Evolutionary conservation across 306 rosid genomes (phyloP), one percentile per base, ranked within the genome.

Genomic region (Begonia masoniana): DNA sequence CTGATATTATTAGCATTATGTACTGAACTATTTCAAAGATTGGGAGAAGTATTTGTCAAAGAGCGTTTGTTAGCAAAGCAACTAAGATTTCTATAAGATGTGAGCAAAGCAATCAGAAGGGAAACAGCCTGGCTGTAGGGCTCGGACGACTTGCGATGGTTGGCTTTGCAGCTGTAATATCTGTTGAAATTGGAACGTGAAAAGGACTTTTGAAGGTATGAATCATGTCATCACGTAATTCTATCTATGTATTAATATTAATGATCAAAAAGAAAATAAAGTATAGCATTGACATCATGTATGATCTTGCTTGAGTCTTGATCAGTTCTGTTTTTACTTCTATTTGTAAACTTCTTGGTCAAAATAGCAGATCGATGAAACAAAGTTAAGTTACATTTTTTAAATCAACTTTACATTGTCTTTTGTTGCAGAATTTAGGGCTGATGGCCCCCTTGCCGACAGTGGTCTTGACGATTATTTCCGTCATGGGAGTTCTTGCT

Each of bases 131-230:
- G 81, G 96, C 85, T 63, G 81, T 85, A 42, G 82, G 94, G 96
- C 76, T 86, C 5, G 92, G 96, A 52, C 76, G 97, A 62, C 12
- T 66, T 10, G 95, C 91, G 51, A 89, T 89, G 97, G 66, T 89
- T 58, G 94, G 97, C 49, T 89, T 89, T 73, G 81, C 97, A 13
- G 68, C 53, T 8, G 97, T 89, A 59, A 64, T 85, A 17, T 60
- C 67, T 56, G 88, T 85, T 51, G 97, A 89, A 85, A 54, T 89
- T 63, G 62, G 82, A 15, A 82, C 95, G 0, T 94, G 97, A 26
- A 89, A 76, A 74, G 97, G 97, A 55, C 83, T 89, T 62, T 68
- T 89, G 43, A 89, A 89, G 97, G 97, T 89, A 80, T 51, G 4
- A 24, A 24, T 24, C 31, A 2, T 24, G 31, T 4, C 31, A 24